phyloP scores from a whole-genome alignment of 2,329 filamentous ascomycete species.

The Saccharata proteae region DNA sequence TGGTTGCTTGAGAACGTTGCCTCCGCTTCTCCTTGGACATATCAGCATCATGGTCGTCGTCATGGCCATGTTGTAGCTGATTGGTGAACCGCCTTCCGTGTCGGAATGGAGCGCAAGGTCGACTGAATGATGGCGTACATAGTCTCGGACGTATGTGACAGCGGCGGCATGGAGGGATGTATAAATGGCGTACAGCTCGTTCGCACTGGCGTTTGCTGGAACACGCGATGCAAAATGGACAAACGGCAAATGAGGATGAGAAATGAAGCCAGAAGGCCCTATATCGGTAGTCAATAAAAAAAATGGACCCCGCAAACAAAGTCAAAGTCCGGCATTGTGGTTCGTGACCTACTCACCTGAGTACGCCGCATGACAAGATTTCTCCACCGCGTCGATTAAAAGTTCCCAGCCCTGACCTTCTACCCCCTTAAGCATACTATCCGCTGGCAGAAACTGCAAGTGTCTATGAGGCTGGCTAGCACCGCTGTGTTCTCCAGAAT shows the following conservation, averaged over 20 bases:
- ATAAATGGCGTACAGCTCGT: conserved; percentile 23
- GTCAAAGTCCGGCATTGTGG: conserved; percentile 6
- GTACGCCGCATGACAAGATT: no score
- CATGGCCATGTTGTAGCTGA: conserved; percentile 49
- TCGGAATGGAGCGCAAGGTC: conserved; percentile 15
- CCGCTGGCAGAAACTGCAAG: conserved; percentile 57
- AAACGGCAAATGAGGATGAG: conserved; percentile 33
- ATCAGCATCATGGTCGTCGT: conserved; percentile 42
- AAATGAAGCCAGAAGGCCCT: conserved; percentile 14
- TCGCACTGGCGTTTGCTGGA: conserved; percentile 26
- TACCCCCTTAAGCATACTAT: conserved; percentile 44
- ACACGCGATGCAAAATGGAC: conserved; percentile 35
- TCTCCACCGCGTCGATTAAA: conserved; percentile 33
- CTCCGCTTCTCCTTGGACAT: conserved; percentile 37
- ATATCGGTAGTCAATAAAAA: not conserved
- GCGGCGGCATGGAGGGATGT: conserved; percentile 21
- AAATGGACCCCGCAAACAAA: no score
- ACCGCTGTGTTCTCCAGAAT: conserved; percentile 55
- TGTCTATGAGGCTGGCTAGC: conserved; percentile 63
- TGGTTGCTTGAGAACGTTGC: conserved; percentile 27
- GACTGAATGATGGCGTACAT: conserved; percentile 26
- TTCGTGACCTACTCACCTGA: no score
- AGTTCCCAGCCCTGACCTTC: conserved; percentile 32
- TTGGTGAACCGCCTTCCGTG: conserved; percentile 28
- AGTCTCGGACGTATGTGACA: conserved; percentile 24